phyloP scores from a whole-genome alignment of 176 grass and related monocot species.

The Pharus latifolius region DNA sequence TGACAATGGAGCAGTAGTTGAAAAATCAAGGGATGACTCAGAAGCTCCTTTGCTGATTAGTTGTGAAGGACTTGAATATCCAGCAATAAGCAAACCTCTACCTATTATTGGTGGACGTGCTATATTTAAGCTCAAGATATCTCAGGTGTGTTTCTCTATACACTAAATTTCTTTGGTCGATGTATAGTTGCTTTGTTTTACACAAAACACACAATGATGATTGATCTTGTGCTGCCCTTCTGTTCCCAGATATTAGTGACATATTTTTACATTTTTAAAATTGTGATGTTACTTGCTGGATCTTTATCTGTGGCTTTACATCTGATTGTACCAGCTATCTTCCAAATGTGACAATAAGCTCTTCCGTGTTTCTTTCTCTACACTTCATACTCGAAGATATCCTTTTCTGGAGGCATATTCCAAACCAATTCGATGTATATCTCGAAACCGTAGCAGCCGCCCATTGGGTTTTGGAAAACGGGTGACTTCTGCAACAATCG shows the following conservation, averaged over 20 bases:
- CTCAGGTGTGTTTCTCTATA: constrained; percentile 51
- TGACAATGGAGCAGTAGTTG: constrained; percentile 65
- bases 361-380: constrained; percentile 72
- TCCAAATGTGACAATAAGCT: constrained; percentile 98
- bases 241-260: not conserved
- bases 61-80: constrained; percentile 81
- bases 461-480: constrained; percentile 34
- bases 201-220: not conserved
- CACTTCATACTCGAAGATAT: constrained; percentile 43
- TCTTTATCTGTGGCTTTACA: constrained; percentile 14
- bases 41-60: constrained; percentile 80
- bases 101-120: constrained; percentile 61
- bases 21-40: constrained; percentile 79
- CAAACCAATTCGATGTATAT: constrained; percentile 82
- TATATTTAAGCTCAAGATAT: constrained; percentile 88
- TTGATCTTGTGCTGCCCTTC: not conserved
- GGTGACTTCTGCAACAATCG: constrained; percentile 9
- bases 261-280: not conserved
- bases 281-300: not conserved
- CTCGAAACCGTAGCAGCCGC: constrained; percentile 46
- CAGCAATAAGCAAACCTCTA: constrained; percentile 65
- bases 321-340: constrained; percentile 64
- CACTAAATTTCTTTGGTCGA: not conserved
- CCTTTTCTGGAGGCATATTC: constrained; percentile 88
- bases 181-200: not conserved